Evolutionary conservation across 371 early-diverging fungal species (phyloP).

Genomic region (Mucor piriformis): DNA sequence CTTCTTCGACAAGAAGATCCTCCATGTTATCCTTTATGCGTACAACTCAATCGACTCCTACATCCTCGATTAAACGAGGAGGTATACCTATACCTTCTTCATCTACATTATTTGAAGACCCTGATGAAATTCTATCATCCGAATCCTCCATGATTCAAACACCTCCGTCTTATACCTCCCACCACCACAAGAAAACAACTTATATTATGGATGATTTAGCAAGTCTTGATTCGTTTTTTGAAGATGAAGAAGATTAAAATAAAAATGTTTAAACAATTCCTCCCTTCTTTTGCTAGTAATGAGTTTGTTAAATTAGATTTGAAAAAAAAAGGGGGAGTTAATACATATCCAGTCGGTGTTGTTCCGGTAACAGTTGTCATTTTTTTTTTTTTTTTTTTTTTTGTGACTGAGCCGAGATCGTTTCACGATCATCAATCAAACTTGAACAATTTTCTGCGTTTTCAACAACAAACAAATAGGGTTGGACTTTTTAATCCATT

Average conservation of each 20-base stretch:
- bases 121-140: constrained; percentile 29
- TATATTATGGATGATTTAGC: constrained; percentile 22
- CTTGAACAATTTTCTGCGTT: too few relatives aligned
- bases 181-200: background rate
- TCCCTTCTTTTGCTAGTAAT: too few relatives aligned
- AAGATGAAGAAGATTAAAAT: constrained; percentile 30
- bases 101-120: constrained; percentile 47
- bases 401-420: too few relatives aligned
- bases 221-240: constrained; percentile 46
- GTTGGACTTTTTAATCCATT: too few relatives aligned
- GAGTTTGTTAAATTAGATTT: too few relatives aligned
- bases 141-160: constrained; percentile 11
- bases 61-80: constrained; percentile 10
- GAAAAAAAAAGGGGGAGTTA: too few relatives aligned
- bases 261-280: background rate
- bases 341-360: too few relatives aligned
- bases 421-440: too few relatives aligned
- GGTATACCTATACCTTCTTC: constrained; percentile 30
- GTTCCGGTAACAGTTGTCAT: too few relatives aligned
- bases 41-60: constrained; percentile 14
- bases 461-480: too few relatives aligned
- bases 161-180: constrained; percentile 5
- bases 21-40: constrained; percentile 37
- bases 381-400: too few relatives aligned
- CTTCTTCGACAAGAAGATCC: background rate